Evolutionary conservation across 805 yeast species (phyloP).

Genomic region (Metschnikowia noctiluminum): DNA sequence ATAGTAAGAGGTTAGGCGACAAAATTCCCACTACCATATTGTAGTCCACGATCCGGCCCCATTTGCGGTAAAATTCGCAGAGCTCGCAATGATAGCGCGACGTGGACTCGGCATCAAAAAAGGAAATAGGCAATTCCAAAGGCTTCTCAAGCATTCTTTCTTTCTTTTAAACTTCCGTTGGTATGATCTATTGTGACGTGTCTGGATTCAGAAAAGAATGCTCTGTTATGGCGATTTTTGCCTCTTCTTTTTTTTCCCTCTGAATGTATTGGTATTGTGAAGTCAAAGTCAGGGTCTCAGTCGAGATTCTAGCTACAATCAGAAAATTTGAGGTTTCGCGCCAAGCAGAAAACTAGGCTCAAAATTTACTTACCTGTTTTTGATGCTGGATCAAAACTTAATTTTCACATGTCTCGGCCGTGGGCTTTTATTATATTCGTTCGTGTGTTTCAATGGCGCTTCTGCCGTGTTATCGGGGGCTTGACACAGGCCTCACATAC

Average conservation of each 20-base stretch:
- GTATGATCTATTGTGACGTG: background rate
- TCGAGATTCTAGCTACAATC: no score
- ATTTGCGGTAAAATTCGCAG: constrained; percentile 9
- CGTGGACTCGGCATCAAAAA: constrained; percentile 7
- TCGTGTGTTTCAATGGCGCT: background rate
- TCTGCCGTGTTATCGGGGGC: background rate
- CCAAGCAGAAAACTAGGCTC: background rate
- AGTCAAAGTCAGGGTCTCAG: no score
- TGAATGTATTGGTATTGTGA: no score
- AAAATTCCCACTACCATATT: constrained; percentile 11
- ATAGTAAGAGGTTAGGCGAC: constrained; percentile 13
- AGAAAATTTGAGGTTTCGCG: background rate
- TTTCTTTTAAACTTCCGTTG: no score
- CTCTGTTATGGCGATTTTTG: no score
- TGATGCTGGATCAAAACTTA: background rate
- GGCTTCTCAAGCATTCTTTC: constrained; percentile 1
- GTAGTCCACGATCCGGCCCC: constrained; percentile 13
- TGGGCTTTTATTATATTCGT: background rate
- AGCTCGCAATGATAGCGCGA: constrained; percentile 9
- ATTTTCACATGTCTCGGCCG: background rate
- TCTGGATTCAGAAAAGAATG: background rate
- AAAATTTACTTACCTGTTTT: background rate
- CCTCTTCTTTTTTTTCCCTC: no score
- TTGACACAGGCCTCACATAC: constrained; percentile 1
- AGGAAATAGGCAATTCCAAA: constrained; percentile 9